These are phyloP conservation scores for Diplocarpon rosae DNA, from an alignment of 2,329 filamentous ascomycete genomes.

Conservation along the genomic window DNA sequence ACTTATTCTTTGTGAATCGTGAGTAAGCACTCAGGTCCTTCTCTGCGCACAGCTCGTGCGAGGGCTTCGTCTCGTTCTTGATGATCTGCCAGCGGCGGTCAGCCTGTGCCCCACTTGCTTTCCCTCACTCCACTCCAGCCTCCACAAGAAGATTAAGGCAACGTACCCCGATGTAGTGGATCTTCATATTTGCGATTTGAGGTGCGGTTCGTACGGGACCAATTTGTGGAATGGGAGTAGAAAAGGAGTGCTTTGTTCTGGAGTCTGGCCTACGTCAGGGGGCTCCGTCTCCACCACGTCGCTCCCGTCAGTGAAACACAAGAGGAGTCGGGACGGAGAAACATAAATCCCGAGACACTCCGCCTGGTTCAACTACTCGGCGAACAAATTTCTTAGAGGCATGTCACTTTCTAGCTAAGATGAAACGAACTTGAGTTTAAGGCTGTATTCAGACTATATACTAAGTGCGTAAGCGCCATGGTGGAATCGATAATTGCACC, in stretches of 20 bases:
- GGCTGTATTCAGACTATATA: slow-evolving; percentile 2
- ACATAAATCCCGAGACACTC: background rate
- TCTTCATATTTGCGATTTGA: slow-evolving; percentile 8
- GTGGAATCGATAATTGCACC: background rate
- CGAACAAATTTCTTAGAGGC: background rate
- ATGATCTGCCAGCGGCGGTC: slow-evolving; percentile 49
- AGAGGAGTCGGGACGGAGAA: background rate
- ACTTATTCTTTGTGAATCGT: slow-evolving; percentile 67
- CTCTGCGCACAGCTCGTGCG: slow-evolving; percentile 65
- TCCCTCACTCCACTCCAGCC: background rate
- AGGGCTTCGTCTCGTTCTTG: slow-evolving; percentile 66
- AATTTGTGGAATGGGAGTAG: background rate
- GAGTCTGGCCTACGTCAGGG: background rate
- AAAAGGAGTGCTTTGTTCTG: background rate
- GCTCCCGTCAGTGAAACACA: background rate
- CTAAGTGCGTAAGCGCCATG: background rate
- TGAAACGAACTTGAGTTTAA: background rate
- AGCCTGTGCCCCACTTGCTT: slow-evolving; percentile 1
- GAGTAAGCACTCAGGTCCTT: slow-evolving; percentile 70
- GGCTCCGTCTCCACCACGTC: background rate
- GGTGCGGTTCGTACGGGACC: background rate
- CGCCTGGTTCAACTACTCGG: background rate
- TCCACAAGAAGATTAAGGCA: slow-evolving; percentile 6
- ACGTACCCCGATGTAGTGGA: slow-evolving; percentile 68
- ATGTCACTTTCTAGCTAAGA: background rate